A percentile compares a stretch with the other conserved stretches of the same genome.
phyloP scores from a whole-genome alignment of 768 basidiomycete genomes.

The Russula olivacea region DNA sequence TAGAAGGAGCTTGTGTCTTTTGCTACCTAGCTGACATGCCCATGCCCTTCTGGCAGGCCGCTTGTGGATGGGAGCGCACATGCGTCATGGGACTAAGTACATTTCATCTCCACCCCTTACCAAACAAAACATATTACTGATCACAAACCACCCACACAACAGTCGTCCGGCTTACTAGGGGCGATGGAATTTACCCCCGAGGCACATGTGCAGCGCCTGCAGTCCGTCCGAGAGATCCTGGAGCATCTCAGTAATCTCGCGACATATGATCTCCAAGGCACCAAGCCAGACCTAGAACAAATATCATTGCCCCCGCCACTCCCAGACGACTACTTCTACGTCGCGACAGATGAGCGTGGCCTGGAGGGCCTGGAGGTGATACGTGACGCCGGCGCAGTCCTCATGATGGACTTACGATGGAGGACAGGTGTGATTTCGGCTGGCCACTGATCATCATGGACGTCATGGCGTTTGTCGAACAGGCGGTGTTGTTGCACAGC shows the following conservation, averaged over 20 bases:
- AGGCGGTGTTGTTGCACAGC: constrained; percentile 33
- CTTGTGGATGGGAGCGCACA: constrained; percentile 40
- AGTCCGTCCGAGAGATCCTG: constrained; percentile 31
- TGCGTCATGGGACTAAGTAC: constrained; percentile 39
- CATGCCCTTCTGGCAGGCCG: too few species aligned
- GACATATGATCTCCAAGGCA: constrained; percentile 16
- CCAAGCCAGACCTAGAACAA: constrained; percentile 13
- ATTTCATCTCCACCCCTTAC: neutral
- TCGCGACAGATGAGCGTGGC: constrained; percentile 43
- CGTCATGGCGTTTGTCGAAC: constrained; percentile 40
- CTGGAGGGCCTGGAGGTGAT: constrained; percentile 32
- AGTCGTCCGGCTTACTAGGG: constrained; percentile 35
- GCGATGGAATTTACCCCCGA: constrained; percentile 34
- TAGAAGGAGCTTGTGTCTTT: too few species aligned
- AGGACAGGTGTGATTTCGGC: constrained; percentile 36
- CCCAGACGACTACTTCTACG: constrained; percentile 28
- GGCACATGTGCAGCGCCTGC: constrained; percentile 36
- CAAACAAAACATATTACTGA: constrained; percentile 7
- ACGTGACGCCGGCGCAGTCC: constrained; percentile 34
- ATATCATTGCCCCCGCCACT: constrained; percentile 2
- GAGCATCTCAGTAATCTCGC: constrained; percentile 4
- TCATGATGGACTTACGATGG: constrained; percentile 41
- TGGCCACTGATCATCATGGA: constrained; percentile 43
- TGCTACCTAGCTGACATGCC: too few species aligned
- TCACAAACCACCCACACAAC: neutral